phyloP scores from a whole-genome alignment of 352 stramenopile species.

The Pythium phragmiticola region DNA sequence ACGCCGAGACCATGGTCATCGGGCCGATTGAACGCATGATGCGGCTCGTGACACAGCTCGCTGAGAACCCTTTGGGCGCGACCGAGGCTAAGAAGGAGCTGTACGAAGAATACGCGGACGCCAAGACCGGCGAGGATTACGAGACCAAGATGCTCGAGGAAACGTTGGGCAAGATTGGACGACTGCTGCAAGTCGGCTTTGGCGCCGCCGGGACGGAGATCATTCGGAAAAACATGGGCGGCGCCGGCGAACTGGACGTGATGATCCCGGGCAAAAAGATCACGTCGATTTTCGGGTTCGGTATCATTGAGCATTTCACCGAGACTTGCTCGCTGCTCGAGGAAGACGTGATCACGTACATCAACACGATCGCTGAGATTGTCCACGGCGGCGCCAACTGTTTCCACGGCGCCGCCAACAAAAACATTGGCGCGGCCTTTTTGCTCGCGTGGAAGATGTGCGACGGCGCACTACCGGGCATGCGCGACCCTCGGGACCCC shows the following conservation, averaged over 20 bases:
- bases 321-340: conserved; percentile 91
- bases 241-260: conserved; percentile 91
- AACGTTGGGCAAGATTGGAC: conserved; percentile 93
- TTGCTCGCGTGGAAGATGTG: conserved; percentile 96
- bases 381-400: conserved; percentile 93
- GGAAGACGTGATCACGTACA: conserved; percentile 96
- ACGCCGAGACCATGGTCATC: conserved; percentile 95
- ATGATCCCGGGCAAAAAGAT: conserved; percentile 98
- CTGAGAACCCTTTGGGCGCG: conserved; percentile 65
- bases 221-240: conserved; percentile 97
- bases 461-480: conserved; percentile 80
- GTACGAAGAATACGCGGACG: conserved; percentile 62
- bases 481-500: conserved; percentile 78
- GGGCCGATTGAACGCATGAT: conserved; percentile 97
- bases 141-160: conserved; percentile 96
- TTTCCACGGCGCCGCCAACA: conserved; percentile 95
- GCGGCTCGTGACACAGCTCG: conserved; percentile 67
- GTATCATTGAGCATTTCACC: conserved; percentile 96
- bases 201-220: conserved; percentile 96
- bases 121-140: conserved; percentile 82
- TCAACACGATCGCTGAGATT: conserved; percentile 97
- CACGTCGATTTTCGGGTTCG: conserved; percentile 96
- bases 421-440: conserved; percentile 95
- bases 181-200: conserved; percentile 96
- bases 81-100: conserved; percentile 69